Base-by-base conservation (phyloP, 2,329 filamentous ascomycete species). In the Fusarium abutilonis region DNA sequence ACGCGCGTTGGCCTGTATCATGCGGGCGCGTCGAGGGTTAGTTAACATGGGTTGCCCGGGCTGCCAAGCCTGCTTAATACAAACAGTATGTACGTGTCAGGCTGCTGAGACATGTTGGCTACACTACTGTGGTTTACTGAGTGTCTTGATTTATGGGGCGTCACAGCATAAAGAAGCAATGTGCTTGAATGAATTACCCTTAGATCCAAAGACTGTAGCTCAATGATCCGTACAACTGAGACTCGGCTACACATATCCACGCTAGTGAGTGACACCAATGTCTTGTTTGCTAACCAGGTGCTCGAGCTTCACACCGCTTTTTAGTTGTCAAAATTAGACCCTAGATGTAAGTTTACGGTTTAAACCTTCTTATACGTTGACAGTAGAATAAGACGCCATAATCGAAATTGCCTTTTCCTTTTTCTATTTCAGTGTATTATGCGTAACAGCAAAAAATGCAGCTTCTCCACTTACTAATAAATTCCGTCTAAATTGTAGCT, bases 31-130 rank as follows among this genome's bases (percentile, higher is more conserved):
- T 28, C 23, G 6, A 4, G 9, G 32, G 9, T 39, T 14, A 13
- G 21, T 17, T 19, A 28, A 28, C 14, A 29, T 38, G 23, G 23
- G 23, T 4, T 26, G 50, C 51, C 51, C 29, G 6, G 23, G 23
- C 23, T 26, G 50, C 51, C 51, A 56, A 47, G 34, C 29, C 23
- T 8, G 6, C 19, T 19, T 19, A 4, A 19, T 19, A 19, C 19
- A 19, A 19, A 19, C 19, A 19, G 19, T 19, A 19, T 19, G 19
- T 4, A 7, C 41, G 31, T 34, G 13, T 34, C n/a, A 6, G 13
- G 28, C 28, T 28, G 31, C 31, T 13, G 41, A 56, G 55, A 58
- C 55, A 58, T 52, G 21, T 29, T n/a, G n/a, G 42, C 23, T 19
- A 19, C 19, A 19, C 19, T 26, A 29, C 11, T 28, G 3, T 21